Conservation (phyloP, 495 filamentous ascomycete genomes). For the Clohesyomyces aquaticus region DNA sequence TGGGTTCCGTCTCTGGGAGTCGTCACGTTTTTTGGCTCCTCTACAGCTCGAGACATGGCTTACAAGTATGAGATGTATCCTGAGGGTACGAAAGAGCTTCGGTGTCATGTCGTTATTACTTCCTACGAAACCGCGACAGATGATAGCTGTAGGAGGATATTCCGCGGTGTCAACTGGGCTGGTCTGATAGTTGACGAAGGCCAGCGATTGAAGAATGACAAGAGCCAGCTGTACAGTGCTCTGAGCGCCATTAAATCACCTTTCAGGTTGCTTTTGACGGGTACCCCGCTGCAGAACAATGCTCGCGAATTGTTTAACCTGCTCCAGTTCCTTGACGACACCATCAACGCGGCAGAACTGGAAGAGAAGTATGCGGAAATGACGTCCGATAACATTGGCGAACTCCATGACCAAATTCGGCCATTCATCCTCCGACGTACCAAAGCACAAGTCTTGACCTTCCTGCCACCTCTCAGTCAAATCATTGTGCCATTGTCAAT, state of each 20-base stretch:
- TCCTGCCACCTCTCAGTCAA: conserved; percentile 89
- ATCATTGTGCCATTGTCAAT: conserved; percentile 93
- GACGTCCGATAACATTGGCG: conserved; percentile 74
- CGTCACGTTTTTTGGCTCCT: conserved; percentile 85
- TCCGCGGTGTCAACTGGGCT: conserved; percentile 75
- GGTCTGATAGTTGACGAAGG: conserved; percentile 95
- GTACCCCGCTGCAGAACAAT: conserved; percentile 94
- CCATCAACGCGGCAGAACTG: conserved; percentile 67
- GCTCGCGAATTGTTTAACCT: conserved; percentile 92
- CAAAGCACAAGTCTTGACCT: conserved; percentile 84
- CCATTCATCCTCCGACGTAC: conserved; percentile 84
- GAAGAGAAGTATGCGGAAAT: conserved; percentile 76
- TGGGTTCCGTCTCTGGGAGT: conserved; percentile 88
- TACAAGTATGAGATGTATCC: conserved; percentile 83
- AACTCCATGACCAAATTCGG: conserved; percentile 82
- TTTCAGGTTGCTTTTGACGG: conserved; percentile 81
- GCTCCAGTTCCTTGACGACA: conserved; percentile 83
- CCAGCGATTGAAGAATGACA: conserved; percentile 93
- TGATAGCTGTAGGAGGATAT: conserved; percentile 62
- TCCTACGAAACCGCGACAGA: conserved; percentile 87
- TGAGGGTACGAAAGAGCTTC: conserved; percentile 60
- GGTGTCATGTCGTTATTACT: conserved; percentile 90
- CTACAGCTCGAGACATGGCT: conserved; percentile 68
- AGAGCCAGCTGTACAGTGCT: conserved; percentile 75
- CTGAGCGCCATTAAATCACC: conserved; percentile 71